These are phyloP conservation scores for Coemansia erecta DNA, from an alignment of 192 early-diverging fungal species.

Conservation along the genomic window DNA sequence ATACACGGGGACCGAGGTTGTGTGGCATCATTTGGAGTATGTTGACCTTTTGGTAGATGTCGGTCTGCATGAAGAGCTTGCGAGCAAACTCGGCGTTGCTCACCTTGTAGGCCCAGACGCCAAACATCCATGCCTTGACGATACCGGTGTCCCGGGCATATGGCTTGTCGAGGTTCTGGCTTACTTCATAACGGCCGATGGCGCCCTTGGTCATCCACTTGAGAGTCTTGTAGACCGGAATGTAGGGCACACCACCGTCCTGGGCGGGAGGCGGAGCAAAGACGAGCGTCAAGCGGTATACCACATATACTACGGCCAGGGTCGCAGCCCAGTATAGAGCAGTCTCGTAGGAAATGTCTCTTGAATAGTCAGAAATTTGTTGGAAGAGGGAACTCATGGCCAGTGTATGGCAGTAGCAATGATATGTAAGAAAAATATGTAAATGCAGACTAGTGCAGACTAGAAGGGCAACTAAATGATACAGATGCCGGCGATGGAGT, in stretches of 20 bases:
- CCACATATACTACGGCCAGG: slow-evolving; percentile 5
- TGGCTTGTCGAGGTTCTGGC: slow-evolving; percentile 39
- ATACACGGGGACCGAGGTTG: slow-evolving; percentile 47
- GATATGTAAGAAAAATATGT: too few relatives aligned
- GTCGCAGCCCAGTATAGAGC: background rate
- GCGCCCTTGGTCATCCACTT: slow-evolving; percentile 39
- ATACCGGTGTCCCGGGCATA: slow-evolving; percentile 28
- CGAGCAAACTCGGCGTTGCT: slow-evolving; percentile 48
- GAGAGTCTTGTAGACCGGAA: slow-evolving; percentile 40
- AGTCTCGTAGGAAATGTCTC: background rate
- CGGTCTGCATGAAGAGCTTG: slow-evolving; percentile 48
- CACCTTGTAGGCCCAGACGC: slow-evolving; percentile 48
- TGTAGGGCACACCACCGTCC: slow-evolving; percentile 47
- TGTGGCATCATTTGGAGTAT: slow-evolving; percentile 42
- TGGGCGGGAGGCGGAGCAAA: slow-evolving; percentile 23
- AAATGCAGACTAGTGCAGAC: too few relatives aligned
- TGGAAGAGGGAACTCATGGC: too few relatives aligned
- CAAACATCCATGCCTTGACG: slow-evolving; percentile 53
- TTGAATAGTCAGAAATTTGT: background rate
- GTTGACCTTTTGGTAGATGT: slow-evolving; percentile 48
- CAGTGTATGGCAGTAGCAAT: too few relatives aligned
- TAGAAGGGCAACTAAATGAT: too few relatives aligned
- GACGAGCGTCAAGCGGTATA: slow-evolving; percentile 18
- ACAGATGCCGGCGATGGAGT: too few relatives aligned
- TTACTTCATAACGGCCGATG: slow-evolving; percentile 43